phyloP scores from a whole-genome alignment of 768 basidiomycete species.

The Suillus fuscotomentosus region DNA sequence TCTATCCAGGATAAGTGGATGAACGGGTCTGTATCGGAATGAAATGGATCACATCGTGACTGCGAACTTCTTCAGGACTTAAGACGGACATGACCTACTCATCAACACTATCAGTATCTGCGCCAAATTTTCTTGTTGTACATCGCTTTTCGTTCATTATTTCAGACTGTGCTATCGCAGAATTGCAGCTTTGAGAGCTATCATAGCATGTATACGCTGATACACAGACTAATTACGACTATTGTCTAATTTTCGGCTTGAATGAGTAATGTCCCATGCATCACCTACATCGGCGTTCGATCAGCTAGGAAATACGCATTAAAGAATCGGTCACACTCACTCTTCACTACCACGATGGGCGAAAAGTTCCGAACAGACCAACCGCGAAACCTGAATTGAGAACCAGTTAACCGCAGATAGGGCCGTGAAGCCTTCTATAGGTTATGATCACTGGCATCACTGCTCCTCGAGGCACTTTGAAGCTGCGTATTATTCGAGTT shows the following conservation, averaged over 20 bases:
- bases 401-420: background rate
- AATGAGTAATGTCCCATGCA: slow-evolving; percentile 56
- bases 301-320: slow-evolving; percentile 3
- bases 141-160: background rate
- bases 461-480: slow-evolving; percentile 38
- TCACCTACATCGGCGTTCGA: slow-evolving; percentile 35
- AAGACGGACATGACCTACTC: slow-evolving; percentile 1
- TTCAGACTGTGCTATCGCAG: background rate
- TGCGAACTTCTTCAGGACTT: background rate
- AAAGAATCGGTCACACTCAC: slow-evolving; percentile 38
- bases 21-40: slow-evolving; percentile 20
- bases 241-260: slow-evolving; percentile 28
- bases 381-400: slow-evolving; percentile 47
- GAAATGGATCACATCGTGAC: slow-evolving; percentile 1
- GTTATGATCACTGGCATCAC: no score
- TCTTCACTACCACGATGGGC: slow-evolving; percentile 58
- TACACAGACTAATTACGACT: slow-evolving; percentile 3
- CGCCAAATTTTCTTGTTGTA: slow-evolving; percentile 1
- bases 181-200: background rate
- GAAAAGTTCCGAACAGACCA: slow-evolving; percentile 72
- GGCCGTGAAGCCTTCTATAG: no score
- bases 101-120: background rate
- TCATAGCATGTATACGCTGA: slow-evolving; percentile 8
- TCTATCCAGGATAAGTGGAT: slow-evolving; percentile 42
- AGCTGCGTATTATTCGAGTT: slow-evolving; percentile 46